Conservation (phyloP, 2,329 filamentous ascomycete genomes). For the Domatiomyces catenatus region DNA sequence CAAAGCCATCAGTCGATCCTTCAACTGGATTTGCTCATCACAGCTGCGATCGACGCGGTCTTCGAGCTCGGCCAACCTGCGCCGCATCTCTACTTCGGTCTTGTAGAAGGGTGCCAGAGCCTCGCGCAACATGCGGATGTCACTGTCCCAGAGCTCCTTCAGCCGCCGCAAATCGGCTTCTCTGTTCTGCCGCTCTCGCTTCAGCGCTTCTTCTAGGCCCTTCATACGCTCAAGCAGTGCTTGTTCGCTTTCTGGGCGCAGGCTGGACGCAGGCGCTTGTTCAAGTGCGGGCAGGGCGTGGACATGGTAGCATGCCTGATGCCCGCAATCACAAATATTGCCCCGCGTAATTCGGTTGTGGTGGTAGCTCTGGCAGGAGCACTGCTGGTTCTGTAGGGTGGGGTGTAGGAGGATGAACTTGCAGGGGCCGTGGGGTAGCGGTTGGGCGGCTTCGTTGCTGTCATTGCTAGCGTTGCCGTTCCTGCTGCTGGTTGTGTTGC, state of each 20-base stretch:
- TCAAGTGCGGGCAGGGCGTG: constrained; percentile 4
- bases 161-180: constrained; percentile 16
- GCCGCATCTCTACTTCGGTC: constrained; percentile 18
- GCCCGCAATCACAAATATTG: constrained; percentile 32
- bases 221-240: constrained; percentile 16
- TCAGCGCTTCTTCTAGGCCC: constrained; percentile 17
- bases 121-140: constrained; percentile 19
- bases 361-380: constrained; percentile 30
- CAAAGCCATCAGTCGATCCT: constrained; percentile 17
- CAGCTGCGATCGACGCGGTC: constrained; percentile 17
- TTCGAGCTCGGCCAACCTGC: constrained; percentile 18
- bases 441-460: constrained; percentile 2
- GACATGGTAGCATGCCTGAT: constrained; percentile 33
- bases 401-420: constrained; percentile 19
- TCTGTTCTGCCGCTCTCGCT: constrained; percentile 16
- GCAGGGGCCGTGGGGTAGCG: constrained; percentile 21
- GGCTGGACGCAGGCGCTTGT: constrained; percentile 3
- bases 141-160: constrained; percentile 18
- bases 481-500: no score
- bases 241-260: constrained; percentile 7
- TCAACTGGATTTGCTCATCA: constrained; percentile 18
- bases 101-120: constrained; percentile 20
- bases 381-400: constrained; percentile 22
- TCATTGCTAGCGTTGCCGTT: no score
- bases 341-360: constrained; percentile 22